Evolutionary conservation across 352 stramenopile species (phyloP).

Genomic region (Globisporangium lucens): DNA sequence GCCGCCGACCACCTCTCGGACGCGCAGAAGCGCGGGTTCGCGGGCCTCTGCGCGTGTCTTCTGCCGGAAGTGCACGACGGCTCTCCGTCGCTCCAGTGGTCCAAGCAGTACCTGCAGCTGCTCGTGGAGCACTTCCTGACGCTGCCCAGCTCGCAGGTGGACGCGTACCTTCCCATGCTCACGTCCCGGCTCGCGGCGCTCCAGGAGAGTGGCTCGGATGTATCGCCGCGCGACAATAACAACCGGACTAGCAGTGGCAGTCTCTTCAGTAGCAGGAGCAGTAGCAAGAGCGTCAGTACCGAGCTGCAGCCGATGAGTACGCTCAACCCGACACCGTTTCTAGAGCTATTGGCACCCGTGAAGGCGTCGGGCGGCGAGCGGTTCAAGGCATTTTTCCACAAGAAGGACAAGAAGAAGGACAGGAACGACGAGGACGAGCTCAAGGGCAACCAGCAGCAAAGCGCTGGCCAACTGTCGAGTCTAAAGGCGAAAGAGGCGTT

Average conservation of each 20-base stretch:
- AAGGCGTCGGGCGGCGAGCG: slow-evolving; percentile 16
- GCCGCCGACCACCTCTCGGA: slow-evolving; percentile 37
- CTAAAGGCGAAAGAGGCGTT: slow-evolving; percentile 36
- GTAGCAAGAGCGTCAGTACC: background rate
- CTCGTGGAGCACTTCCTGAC: slow-evolving; percentile 59
- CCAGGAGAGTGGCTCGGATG: background rate
- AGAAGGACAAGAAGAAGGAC: slow-evolving; percentile 30
- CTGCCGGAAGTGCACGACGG: slow-evolving; percentile 65
- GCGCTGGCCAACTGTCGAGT: slow-evolving; percentile 5
- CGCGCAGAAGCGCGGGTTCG: slow-evolving; percentile 65
- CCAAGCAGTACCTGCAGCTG: slow-evolving; percentile 57
- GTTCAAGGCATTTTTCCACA: slow-evolving; percentile 26
- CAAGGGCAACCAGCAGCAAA: background rate
- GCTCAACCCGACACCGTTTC: slow-evolving; percentile 60
- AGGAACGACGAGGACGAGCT: slow-evolving; percentile 13
- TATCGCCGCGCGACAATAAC: background rate
- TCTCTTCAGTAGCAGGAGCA: slow-evolving; percentile 17
- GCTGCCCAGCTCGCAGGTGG: slow-evolving; percentile 46
- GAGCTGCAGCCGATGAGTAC: slow-evolving; percentile 9
- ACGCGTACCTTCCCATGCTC: slow-evolving; percentile 75
- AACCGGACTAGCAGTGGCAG: slow-evolving; percentile 15
- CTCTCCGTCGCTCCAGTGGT: slow-evolving; percentile 54
- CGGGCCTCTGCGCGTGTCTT: slow-evolving; percentile 63
- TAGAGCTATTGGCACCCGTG: slow-evolving; percentile 48
- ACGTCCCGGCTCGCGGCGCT: slow-evolving; percentile 18